Evolutionary conservation across 1,284 basidiomycete species (phyloP).

Genomic region (Moniliella sp.): DNA sequence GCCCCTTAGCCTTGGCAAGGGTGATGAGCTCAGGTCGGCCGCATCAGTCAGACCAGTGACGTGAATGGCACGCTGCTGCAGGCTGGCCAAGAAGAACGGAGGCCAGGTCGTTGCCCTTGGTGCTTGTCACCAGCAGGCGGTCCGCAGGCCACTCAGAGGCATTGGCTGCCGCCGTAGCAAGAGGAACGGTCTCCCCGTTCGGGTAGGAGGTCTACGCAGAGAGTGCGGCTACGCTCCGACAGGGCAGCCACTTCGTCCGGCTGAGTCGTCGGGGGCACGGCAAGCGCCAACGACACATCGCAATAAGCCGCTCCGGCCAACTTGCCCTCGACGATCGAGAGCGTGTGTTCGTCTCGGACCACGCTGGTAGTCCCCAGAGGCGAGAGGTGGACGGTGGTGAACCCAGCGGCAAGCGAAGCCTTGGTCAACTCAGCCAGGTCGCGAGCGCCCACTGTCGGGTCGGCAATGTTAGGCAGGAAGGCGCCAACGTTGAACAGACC

Average conservation of each 20-base stretch:
- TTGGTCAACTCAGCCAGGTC: slow-evolving; percentile 41
- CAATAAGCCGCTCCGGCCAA: slow-evolving; percentile 20
- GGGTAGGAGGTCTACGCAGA: too few species aligned
- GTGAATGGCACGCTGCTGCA: slow-evolving; percentile 72
- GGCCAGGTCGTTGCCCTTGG: slow-evolving; percentile 71
- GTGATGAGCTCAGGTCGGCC: slow-evolving; percentile 80
- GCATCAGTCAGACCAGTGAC: slow-evolving; percentile 72
- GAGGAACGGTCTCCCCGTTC: too few species aligned
- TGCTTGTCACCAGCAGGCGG: slow-evolving; percentile 80
- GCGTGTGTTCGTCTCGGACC: slow-evolving; percentile 11
- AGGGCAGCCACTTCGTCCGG: too few species aligned
- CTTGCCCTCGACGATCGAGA: slow-evolving; percentile 20
- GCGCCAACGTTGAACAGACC: slow-evolving; percentile 72
- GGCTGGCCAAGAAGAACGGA: slow-evolving; percentile 81
- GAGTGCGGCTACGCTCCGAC: too few species aligned
- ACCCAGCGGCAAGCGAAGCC: slow-evolving; percentile 20
- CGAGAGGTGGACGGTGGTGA: slow-evolving; percentile 21
- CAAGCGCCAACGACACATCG: slow-evolving; percentile 23
- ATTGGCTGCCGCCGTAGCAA: slow-evolving; percentile 52
- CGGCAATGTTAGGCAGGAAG: slow-evolving; percentile 54
- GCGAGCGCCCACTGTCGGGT: slow-evolving; percentile 37
- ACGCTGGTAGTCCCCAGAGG: slow-evolving; percentile 10
- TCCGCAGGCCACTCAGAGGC: slow-evolving; percentile 76
- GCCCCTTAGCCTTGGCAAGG: too few species aligned
- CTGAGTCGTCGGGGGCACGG: slow-evolving; percentile 18